These are phyloP conservation scores for Soucietia sequanensis DNA, from an alignment of 805 yeast genomes.

Conservation along the genomic window DNA sequence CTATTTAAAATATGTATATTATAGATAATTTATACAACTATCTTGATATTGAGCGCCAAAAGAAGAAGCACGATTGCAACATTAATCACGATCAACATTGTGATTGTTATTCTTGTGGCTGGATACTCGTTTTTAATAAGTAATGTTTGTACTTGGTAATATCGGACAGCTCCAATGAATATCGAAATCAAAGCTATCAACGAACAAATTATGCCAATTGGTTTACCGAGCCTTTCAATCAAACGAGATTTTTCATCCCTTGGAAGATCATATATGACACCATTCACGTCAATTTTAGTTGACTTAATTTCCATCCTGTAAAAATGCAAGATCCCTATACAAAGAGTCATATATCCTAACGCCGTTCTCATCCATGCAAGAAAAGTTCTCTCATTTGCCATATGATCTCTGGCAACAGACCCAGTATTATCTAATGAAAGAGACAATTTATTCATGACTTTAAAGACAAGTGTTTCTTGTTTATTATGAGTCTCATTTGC, in stretches of 20 bases:
- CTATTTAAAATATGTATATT: too few relatives aligned
- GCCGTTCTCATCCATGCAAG: slow-evolving; percentile 30
- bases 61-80: slow-evolving; percentile 17
- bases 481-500: too few relatives aligned
- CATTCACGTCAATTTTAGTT: slow-evolving; percentile 3
- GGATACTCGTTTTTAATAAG: slow-evolving; percentile 22
- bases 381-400: slow-evolving; percentile 35
- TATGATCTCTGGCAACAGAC: slow-evolving; percentile 40
- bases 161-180: slow-evolving; percentile 22
- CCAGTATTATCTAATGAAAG: slow-evolving; percentile 26
- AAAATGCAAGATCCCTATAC: slow-evolving; percentile 23
- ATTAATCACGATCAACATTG: slow-evolving; percentile 15
- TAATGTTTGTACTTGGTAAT: slow-evolving; percentile 22
- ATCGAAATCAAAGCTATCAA: slow-evolving; percentile 15
- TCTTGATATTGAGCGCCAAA: slow-evolving; percentile 18
- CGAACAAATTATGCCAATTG: slow-evolving; percentile 15
- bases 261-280: slow-evolving; percentile 1
- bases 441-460: slow-evolving; percentile 1
- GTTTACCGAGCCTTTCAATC: slow-evolving; percentile 13
- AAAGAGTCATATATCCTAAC: slow-evolving; percentile 19
- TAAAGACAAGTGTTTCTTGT: too few relatives aligned
- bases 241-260: slow-evolving; percentile 1
- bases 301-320: slow-evolving; percentile 16
- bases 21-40: too few relatives aligned
- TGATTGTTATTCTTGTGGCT: slow-evolving; percentile 18